A percentile compares a stretch with the other conserved stretches of the same genome.
Conservation (phyloP, 176 grass and related monocot genomes). For the Phoenix roebelenii region DNA sequence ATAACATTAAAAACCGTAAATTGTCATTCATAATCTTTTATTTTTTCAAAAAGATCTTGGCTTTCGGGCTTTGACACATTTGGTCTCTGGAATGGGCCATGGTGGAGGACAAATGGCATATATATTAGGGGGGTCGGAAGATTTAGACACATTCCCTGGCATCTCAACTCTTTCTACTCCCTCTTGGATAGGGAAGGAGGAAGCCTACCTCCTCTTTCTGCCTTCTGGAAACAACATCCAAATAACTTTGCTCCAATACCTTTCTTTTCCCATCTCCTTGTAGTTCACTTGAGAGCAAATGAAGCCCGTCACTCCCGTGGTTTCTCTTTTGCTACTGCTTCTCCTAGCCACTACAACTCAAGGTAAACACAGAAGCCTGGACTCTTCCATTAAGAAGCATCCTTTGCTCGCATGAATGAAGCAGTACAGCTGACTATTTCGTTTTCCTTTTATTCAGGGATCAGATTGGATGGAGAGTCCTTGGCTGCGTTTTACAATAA, state of each 20-base stretch:
- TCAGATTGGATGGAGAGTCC: conserved; percentile 36
- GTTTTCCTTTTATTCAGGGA: conserved; percentile 28
- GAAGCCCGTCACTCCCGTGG: conserved; percentile 34
- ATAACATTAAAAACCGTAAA: conserved; percentile 6
- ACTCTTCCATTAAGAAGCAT: too few relatives aligned
- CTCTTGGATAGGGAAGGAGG: background rate
- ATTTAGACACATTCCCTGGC: conserved; percentile 12
- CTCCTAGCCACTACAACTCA: conserved; percentile 36
- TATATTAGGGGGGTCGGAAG: conserved; percentile 30
- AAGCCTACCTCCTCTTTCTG: too few relatives aligned
- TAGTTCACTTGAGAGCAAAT: conserved; percentile 24
- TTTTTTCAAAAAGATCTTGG: conserved; percentile 7
- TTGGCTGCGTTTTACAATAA: conserved; percentile 20
- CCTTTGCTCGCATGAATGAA: too few relatives aligned
- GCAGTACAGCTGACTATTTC: too few relatives aligned
- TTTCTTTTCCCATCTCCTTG: background rate
- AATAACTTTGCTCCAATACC: background rate
- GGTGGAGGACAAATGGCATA: background rate
- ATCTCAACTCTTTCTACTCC: conserved; percentile 13
- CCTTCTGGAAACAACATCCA: too few relatives aligned
- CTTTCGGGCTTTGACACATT: conserved; percentile 9
- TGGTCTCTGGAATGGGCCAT: conserved; percentile 9
- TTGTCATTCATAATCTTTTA: conserved; percentile 2
- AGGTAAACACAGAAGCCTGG: conserved; percentile 28
- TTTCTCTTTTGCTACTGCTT: conserved; percentile 40